A percentile compares a stretch with the other conserved stretches of the same genome.
Conservation (phyloP, 345 rosid genomes). For the Firmiana major region DNA sequence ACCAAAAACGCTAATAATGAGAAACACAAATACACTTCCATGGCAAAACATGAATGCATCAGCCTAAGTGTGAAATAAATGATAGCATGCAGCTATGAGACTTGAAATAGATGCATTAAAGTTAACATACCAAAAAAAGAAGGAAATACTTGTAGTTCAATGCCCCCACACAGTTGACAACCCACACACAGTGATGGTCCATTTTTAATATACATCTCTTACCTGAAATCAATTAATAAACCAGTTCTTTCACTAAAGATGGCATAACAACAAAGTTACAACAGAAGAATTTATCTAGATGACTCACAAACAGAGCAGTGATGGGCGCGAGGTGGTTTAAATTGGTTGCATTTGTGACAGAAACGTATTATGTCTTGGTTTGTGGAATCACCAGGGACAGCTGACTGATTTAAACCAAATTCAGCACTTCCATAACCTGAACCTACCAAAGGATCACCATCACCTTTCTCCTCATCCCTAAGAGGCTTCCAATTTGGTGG, state of each 20-base stretch:
- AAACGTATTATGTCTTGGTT: slow-evolving; percentile 39
- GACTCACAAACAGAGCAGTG: slow-evolving; percentile 86
- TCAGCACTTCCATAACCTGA: slow-evolving; percentile 14
- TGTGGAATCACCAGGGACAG: slow-evolving; percentile 26
- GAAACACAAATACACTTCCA: not conserved
- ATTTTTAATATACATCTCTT: slow-evolving; percentile 78
- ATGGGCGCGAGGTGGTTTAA: slow-evolving; percentile 72
- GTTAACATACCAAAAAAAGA: slow-evolving; percentile 66
- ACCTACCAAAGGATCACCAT: slow-evolving; percentile 30
- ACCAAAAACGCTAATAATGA: not conserved
- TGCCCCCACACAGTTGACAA: slow-evolving; percentile 84
- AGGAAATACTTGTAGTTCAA: slow-evolving; percentile 81
- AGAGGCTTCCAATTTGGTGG: slow-evolving; percentile 64
- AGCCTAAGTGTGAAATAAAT: not conserved
- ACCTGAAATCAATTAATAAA: slow-evolving; percentile 47
- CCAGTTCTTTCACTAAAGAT: slow-evolving; percentile 16
- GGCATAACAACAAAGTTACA: not conserved
- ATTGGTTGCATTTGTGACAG: slow-evolving; percentile 67
- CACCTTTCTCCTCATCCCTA: slow-evolving; percentile 59
- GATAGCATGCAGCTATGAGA: not conserved
- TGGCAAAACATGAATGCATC: not conserved
- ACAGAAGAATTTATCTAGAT: not conserved
- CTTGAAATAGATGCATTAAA: slow-evolving; percentile 10
- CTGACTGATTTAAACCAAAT: slow-evolving; percentile 21
- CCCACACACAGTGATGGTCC: slow-evolving; percentile 97